Percentiles rank a stretch among this genome's conserved stretches.
These are phyloP conservation scores for Silene conica DNA, from an alignment of 148 eudicot genomes.

Conservation along the genomic window DNA sequence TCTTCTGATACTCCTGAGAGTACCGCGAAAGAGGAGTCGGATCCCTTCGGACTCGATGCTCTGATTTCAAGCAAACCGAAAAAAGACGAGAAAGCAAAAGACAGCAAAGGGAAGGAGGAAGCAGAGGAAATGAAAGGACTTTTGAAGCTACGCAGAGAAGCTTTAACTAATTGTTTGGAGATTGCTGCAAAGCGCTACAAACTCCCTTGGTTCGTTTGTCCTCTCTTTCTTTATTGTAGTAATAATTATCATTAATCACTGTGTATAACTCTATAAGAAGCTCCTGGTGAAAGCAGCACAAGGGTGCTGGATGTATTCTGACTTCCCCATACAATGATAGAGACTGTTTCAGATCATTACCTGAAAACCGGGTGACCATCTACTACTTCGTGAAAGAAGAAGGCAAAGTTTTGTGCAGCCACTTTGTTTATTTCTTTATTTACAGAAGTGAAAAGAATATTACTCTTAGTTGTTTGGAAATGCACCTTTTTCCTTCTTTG, in stretches of 20 bases:
- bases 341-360: neutral
- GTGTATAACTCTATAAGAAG: neutral
- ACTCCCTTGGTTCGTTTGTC: constrained; percentile 62
- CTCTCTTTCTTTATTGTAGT: constrained; percentile 1
- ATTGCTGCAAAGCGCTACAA: constrained; percentile 87
- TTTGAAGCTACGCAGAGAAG: constrained; percentile 68
- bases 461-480: neutral
- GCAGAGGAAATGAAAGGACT: constrained; percentile 64
- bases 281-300: neutral
- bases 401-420: neutral
- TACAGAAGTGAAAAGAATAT: neutral
- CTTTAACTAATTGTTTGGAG: constrained; percentile 73
- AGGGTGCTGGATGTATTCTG: neutral
- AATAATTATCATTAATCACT: neutral
- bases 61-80: constrained; percentile 46
- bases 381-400: neutral
- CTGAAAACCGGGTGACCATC: neutral
- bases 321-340: neutral
- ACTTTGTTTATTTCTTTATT: too few relatives aligned
- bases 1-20: constrained; percentile 32
- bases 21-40: constrained; percentile 46
- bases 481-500: neutral
- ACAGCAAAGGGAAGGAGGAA: constrained; percentile 51
- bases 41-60: constrained; percentile 94
- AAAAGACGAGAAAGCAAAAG: constrained; percentile 55